A percentile compares a stretch with the other conserved stretches of the same genome.
Conservation (phyloP, 1,284 basidiomycete species). For the Spongispora temasekensis region DNA sequence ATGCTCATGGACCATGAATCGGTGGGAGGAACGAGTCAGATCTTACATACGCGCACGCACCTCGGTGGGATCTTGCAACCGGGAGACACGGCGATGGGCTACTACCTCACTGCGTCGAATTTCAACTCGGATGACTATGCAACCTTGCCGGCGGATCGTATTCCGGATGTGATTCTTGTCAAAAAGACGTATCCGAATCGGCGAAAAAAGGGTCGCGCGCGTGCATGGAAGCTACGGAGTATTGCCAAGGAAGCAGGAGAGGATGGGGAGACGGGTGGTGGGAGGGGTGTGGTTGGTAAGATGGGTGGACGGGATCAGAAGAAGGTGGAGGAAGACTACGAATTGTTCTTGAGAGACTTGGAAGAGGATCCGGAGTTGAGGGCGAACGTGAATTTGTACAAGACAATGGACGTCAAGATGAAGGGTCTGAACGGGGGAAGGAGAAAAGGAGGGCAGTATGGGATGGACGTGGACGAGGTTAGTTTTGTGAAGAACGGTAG, state of each 20-base stretch:
- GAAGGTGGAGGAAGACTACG: constrained; percentile 97
- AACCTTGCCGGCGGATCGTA: constrained; percentile 65
- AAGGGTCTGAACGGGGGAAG: constrained; percentile 38
- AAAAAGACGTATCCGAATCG: constrained; percentile 96
- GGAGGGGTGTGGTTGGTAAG: constrained; percentile 84
- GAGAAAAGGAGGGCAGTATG: constrained; percentile 51
- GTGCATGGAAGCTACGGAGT: constrained; percentile 88
- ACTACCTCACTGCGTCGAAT: constrained; percentile 86
- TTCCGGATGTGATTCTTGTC: constrained; percentile 93
- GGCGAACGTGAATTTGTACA: constrained; percentile 88
- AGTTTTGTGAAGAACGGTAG: constrained; percentile 28
- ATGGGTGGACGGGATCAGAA: constrained; percentile 89
- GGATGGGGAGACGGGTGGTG: constrained; percentile 72
- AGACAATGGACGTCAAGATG: constrained; percentile 57
- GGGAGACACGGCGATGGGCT: constrained; percentile 92
- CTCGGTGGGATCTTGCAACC: constrained; percentile 94
- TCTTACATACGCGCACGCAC: constrained; percentile 96
- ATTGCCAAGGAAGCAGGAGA: constrained; percentile 94
- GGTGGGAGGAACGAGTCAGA: constrained; percentile 63
- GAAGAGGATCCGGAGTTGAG: constrained; percentile 98
- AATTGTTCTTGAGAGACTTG: constrained; percentile 91
- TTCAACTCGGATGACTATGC: constrained; percentile 92
- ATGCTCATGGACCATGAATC: constrained; percentile 61
- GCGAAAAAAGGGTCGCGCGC: constrained; percentile 85
- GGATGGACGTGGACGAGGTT: constrained; percentile 74